Conservation (phyloP, 176 grass and related monocot genomes). For the Miscanthus lutarioriparius region DNA sequence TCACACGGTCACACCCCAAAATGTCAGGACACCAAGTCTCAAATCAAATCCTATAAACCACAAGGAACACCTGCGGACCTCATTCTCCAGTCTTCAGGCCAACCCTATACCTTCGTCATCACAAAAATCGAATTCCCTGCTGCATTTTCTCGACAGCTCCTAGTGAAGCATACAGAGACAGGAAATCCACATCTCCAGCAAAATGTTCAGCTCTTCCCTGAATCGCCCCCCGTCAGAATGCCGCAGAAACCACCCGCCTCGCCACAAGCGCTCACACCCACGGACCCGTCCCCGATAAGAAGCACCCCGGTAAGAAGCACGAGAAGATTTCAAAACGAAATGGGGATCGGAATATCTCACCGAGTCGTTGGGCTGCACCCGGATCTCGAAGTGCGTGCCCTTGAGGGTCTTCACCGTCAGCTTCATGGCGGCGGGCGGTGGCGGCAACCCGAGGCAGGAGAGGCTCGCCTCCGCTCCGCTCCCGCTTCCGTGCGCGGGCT, state of each 20-base stretch:
- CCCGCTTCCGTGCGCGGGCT: not conserved
- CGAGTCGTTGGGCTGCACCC: slow-evolving; percentile 69
- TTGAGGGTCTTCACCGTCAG: slow-evolving; percentile 92
- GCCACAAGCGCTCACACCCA: not conserved
- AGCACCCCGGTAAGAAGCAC: not conserved
- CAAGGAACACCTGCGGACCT: not conserved
- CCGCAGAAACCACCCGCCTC: not conserved
- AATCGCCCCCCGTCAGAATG: not conserved
- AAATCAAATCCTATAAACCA: slow-evolving; percentile 5
- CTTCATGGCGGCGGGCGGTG: slow-evolving; percentile 55
- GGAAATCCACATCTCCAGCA: not conserved
- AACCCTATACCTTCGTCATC: not conserved
- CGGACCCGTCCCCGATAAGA: not conserved
- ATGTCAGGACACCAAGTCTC: not conserved
- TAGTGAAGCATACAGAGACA: not conserved
- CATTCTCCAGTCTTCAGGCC: not conserved
- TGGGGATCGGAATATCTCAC: slow-evolving; percentile 42
- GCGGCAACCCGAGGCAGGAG: not conserved
- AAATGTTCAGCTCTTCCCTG: not conserved
- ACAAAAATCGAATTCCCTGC: not conserved
- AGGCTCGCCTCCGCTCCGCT: not conserved
- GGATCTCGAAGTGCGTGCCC: slow-evolving; percentile 89
- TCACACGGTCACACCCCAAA: not conserved
- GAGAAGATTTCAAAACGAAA: not conserved
- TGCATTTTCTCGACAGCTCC: not conserved